Percentiles rank a stretch among this genome's conserved stretches.
These are phyloP conservation scores for Toxicodendron radicans DNA, from an alignment of 345 rosid species.

Conservation along the genomic window DNA sequence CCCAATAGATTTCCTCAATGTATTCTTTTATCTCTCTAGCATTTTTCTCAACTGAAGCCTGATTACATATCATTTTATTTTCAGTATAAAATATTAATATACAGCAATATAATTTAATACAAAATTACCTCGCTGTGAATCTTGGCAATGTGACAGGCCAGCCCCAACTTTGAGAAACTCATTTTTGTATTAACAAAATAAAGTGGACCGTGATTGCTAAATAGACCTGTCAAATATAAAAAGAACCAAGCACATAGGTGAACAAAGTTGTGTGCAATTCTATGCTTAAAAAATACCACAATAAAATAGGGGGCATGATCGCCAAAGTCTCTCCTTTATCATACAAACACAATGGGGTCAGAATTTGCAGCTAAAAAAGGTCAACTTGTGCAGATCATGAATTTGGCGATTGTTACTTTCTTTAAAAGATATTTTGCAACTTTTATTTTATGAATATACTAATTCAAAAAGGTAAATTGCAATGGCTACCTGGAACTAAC, in stretches of 20 bases:
- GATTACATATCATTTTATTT: slow-evolving; percentile 26
- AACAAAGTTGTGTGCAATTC: not conserved
- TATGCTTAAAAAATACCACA: not conserved
- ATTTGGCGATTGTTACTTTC: not conserved
- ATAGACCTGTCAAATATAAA: slow-evolving; percentile 68
- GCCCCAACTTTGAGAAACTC: slow-evolving; percentile 87
- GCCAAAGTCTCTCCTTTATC: not conserved
- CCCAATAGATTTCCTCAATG: slow-evolving; percentile 97
- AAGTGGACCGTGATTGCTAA: slow-evolving; percentile 97
- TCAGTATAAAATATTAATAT: slow-evolving; percentile 25
- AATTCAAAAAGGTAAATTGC: slow-evolving; percentile 10
- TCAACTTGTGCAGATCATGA: not conserved
- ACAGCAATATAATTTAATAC: slow-evolving; percentile 3
- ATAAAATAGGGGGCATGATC: not conserved
- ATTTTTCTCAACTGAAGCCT: slow-evolving; percentile 98
- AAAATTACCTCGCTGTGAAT: slow-evolving; percentile 90
- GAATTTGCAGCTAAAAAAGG: not conserved
- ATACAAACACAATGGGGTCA: not conserved
- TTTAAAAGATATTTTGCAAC: not conserved
- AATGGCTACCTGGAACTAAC: slow-evolving; percentile 82
- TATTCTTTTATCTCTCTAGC: slow-evolving; percentile 91
- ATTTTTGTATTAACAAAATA: slow-evolving; percentile 85
- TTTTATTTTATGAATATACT: not conserved
- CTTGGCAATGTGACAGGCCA: slow-evolving; percentile 92
- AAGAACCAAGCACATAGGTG: not conserved